Base-by-base conservation (phyloP, 2,329 filamentous ascomycete species). In the Phyllachora maydis region DNA sequence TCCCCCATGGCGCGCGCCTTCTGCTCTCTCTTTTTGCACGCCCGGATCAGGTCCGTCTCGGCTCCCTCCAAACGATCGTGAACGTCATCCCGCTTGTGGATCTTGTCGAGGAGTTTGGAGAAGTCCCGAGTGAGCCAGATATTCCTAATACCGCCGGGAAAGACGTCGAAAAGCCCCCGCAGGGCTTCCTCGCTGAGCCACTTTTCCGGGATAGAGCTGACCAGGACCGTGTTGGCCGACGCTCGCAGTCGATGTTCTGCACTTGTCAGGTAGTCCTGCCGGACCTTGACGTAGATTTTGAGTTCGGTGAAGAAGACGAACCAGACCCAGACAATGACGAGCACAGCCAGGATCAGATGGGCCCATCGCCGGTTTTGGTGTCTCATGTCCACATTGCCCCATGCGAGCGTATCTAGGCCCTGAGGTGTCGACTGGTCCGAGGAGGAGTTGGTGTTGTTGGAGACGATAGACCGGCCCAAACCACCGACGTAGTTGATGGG, bases 111-210 rank as follows among this genome's bases (percentile, higher is more conserved):
- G 8, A 98, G 60, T 6, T 72, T 62, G 20, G 83, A 78, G 34
- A 81, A 73, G 40, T 98, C 78, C 30, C 85, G 67, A 29, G 93
- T 98, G 36, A 98, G 71, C 83, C 85, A 98, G 22, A 98, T 77
- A 35, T 95, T 95, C 29, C 79, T 68, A 39, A 98, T 74, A 15
- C 88, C 88, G 11, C 88, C 88, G 0, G 88, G 88, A 36, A 93
- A 95, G 2, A 95, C 83, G 42, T 98, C 88, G 38, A 90, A 98
- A 0, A 98, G 56, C 1, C 74, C 75, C 28, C 69, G 63, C 4
- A 98, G 59, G 1, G 79, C 78, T 21, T 91, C 71, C 23, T 79
- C 65, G 3, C 65, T 81, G 6, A 91, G 65, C 88, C 88, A 98
- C 40, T 90, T 91, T 19, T 64, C 55, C 1, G 88, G 88, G 24